These are phyloP conservation scores for Eustoma russellianum DNA, from an alignment of 257 asterid species.

Conservation along the genomic window DNA sequence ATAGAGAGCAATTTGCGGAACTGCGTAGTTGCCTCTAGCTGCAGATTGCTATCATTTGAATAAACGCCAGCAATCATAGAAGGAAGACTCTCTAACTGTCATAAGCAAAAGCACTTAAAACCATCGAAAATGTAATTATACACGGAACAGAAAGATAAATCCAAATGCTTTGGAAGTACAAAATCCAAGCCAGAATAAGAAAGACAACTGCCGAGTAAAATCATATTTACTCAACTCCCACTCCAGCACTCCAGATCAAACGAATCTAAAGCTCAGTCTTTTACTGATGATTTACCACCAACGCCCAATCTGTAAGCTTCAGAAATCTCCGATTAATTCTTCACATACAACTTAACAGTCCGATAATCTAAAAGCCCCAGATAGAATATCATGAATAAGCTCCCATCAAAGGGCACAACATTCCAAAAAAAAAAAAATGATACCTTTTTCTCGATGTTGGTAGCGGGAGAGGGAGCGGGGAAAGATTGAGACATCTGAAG, in stretches of 20 bases:
- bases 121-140: neutral
- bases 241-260: neutral
- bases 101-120: constrained; percentile 12
- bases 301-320: too few species aligned
- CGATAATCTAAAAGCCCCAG: too few species aligned
- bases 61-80: constrained; percentile 63
- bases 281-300: too few species aligned
- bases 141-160: too few species aligned
- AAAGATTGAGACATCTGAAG: constrained; percentile 26
- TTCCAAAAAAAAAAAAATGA: neutral
- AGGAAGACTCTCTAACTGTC: constrained; percentile 61
- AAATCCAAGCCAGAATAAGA: neutral
- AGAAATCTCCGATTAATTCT: too few species aligned
- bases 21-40: constrained; percentile 69
- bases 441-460: constrained; percentile 56
- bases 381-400: too few species aligned
- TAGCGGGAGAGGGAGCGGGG: constrained; percentile 32
- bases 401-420: too few species aligned
- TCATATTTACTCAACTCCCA: too few species aligned
- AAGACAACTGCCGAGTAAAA: neutral
- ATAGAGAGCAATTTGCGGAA: constrained; percentile 76
- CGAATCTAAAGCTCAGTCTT: neutral
- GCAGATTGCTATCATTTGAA: constrained; percentile 43
- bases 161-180: neutral
- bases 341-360: too few species aligned